Base-by-base conservation (phyloP, 768 basidiomycete genomes). In the Russula emetica region DNA sequence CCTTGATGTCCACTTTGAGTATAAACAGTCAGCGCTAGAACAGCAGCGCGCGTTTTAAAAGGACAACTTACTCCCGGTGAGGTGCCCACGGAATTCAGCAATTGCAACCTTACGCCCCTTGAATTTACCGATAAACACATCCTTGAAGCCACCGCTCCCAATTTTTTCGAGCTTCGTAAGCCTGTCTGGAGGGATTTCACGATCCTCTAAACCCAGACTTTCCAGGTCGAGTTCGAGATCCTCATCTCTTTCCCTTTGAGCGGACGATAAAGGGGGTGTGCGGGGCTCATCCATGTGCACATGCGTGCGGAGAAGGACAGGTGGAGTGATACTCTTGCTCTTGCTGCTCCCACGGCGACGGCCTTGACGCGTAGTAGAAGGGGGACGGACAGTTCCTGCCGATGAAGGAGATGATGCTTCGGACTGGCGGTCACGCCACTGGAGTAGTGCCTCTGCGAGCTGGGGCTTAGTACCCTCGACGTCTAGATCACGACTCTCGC, bases 101-200 rank as follows among this genome's bases (percentile, higher is more conserved):
- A 99, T 93, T 13, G 97, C 97, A 61, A 98, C 92, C 71, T 88
- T 90, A 67, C 92, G 79, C 16, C 90, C 88, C 69, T 85, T 87
- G 71, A 92, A 86, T 75, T 92, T 94, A 69, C 94, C 95, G 44
- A 94, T 87, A 73, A 87, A 98, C 18, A 97, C 95, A 67, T 98
- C 97, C 77, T 99, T 99, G 80, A 98, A 99, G 3, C 97, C 97
- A 38, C 97, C 97, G 70, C 93, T 95, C 11, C 97, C 97, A 69
- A 99, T 97, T 78, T 96, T 97, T 77, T 98, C 96, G 45, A 96
- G 79, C 74, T 97, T 98, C 56, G 83, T 83, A 61, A 99, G 76
- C 74, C 90, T 94, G 38, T 93, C 90, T 0, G 89, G 87, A 6
- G 91, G 90, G 66, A 99, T 98, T 78, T 98, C 94, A 63, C 92